phyloP scores from a whole-genome alignment of 148 eudicot genomes.

The Pharnaceum exiguum region DNA sequence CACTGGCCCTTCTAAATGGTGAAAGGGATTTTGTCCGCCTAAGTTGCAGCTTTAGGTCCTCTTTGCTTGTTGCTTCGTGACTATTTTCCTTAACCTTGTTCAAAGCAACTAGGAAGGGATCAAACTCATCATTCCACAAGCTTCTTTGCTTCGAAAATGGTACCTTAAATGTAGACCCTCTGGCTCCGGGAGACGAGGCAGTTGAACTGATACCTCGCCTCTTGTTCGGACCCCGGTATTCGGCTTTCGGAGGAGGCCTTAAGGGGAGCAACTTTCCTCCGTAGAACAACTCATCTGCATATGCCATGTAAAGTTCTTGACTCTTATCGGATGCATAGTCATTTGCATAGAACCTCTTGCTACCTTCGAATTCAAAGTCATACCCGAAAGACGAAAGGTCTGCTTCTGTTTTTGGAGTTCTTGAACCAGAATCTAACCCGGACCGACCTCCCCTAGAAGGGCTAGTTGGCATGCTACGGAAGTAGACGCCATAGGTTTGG shows the following conservation, averaged over 20 bases:
- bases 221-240: constrained; percentile 1
- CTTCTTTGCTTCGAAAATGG: constrained; percentile 36
- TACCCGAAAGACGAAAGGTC: constrained; percentile 12
- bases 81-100: constrained; percentile 49
- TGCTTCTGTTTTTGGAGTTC: neutral
- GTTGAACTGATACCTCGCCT: constrained; percentile 14
- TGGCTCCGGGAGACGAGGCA: constrained; percentile 42
- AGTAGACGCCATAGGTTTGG: constrained; percentile 15
- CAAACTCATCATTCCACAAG: constrained; percentile 51
- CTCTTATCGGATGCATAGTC: constrained; percentile 10
- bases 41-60: constrained; percentile 15
- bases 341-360: constrained; percentile 26
- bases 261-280: constrained; percentile 54
- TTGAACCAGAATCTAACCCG: constrained; percentile 10
- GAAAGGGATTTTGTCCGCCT: constrained; percentile 43
- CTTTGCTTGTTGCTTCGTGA: constrained; percentile 3
- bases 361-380: constrained; percentile 54
- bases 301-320: constrained; percentile 33
- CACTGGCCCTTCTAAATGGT: constrained; percentile 28
- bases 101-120: constrained; percentile 60
- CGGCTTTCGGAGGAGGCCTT: constrained; percentile 56
- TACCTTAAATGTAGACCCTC: constrained; percentile 20
- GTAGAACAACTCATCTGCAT: constrained; percentile 53
- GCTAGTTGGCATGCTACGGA: constrained; percentile 41
- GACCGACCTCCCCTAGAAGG: constrained; percentile 21